Conservation (phyloP, 2,329 filamentous ascomycete genomes). For the Drechslera avenae region DNA sequence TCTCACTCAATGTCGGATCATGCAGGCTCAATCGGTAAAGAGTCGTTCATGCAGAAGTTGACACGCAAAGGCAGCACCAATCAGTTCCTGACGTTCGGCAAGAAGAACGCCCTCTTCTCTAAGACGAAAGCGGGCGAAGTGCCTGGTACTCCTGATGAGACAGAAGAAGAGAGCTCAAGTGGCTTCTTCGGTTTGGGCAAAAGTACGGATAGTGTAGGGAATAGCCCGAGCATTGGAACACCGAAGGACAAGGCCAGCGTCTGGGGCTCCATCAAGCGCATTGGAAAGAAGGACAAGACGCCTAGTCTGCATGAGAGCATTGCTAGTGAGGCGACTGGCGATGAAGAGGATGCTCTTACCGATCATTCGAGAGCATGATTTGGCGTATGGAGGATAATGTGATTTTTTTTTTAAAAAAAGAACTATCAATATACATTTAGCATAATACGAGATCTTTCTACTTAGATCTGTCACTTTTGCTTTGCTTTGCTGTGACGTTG, state of each 20-base stretch:
- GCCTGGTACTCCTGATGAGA: constrained; percentile 46
- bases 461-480: not conserved
- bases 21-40: constrained; percentile 47
- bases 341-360: constrained; percentile 20
- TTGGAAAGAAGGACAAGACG: constrained; percentile 52
- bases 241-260: constrained; percentile 47
- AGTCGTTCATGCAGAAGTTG: constrained; percentile 57
- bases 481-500: not conserved
- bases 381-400: not conserved
- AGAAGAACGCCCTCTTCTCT: constrained; percentile 42
- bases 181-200: constrained; percentile 32
- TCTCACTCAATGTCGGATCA: constrained; percentile 47
- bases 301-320: constrained; percentile 55
- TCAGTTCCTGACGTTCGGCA: constrained; percentile 53
- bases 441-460: not conserved
- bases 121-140: constrained; percentile 40
- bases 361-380: not conserved
- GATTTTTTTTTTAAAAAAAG: not conserved
- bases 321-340: constrained; percentile 49
- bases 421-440: not conserved
- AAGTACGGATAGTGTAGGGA: constrained; percentile 35
- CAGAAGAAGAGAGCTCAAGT: constrained; percentile 42
- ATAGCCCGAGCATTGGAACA: constrained; percentile 46
- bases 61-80: constrained; percentile 54
- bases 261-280: constrained; percentile 54